These are phyloP conservation scores for Acanthamoeba lenticulata DNA, from an alignment of 208 protist species.

Conservation along the genomic window DNA sequence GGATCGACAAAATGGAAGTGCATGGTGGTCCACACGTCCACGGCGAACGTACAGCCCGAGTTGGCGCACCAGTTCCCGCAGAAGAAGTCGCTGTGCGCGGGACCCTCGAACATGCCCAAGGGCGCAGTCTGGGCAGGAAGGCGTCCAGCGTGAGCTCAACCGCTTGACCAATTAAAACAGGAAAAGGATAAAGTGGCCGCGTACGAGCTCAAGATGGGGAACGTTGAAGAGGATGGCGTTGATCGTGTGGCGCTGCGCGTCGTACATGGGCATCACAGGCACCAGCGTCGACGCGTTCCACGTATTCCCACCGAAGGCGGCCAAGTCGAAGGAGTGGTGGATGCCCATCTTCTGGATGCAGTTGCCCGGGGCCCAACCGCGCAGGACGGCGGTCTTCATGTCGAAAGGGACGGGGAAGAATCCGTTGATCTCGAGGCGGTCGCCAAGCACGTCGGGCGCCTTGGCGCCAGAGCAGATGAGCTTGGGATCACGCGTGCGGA, in stretches of 20 bases:
- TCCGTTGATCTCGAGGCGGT: not conserved
- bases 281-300: constrained; percentile 40
- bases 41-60: constrained; percentile 2
- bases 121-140: not conserved
- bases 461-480: not conserved
- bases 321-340: constrained; percentile 17
- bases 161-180: not conserved
- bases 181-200: not conserved
- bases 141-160: not conserved
- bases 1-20: constrained; percentile 47
- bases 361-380: not conserved
- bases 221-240: constrained; percentile 45
- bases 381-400: not conserved
- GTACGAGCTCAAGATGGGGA: not conserved
- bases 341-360: constrained; percentile 24
- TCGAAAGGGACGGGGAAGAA: not conserved
- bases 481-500: not conserved
- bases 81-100: not conserved
- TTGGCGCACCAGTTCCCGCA: constrained; percentile 51
- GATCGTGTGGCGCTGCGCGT: not conserved
- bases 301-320: not conserved
- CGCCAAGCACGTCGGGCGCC: not conserved
- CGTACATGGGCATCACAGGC: constrained; percentile 33
- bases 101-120: constrained; percentile 8
- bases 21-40: constrained; percentile 18